Evolutionary conservation across 2,329 filamentous ascomycete species (phyloP).

Genomic region (Colletotrichum phormii): DNA sequence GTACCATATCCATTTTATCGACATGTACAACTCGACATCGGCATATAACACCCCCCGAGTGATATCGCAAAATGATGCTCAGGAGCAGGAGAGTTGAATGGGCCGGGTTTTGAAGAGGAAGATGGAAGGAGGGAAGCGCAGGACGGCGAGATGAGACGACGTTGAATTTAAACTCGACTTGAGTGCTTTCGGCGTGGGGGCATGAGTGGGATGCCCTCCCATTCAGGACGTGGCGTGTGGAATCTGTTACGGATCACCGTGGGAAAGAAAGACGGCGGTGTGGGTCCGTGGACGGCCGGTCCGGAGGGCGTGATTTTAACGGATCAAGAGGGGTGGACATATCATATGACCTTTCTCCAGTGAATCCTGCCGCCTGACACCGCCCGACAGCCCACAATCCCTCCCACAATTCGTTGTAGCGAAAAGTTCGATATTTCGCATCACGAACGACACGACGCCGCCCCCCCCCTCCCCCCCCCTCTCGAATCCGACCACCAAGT

Average conservation of each 20-base stretch:
- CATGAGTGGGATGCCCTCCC: conserved; percentile 33
- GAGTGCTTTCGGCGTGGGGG: conserved; percentile 37
- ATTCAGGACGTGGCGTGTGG: conserved; percentile 28
- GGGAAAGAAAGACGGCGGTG: conserved; percentile 2
- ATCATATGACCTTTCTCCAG: neutral
- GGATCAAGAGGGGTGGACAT: neutral
- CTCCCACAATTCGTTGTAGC: conserved; percentile 55
- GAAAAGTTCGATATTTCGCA: conserved; percentile 58
- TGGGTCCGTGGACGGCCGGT: neutral
- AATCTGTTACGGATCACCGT: conserved; percentile 34
- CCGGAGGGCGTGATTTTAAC: neutral
- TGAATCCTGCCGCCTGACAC: conserved; percentile 50
- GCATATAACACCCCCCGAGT: conserved; percentile 23
- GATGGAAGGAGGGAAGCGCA: neutral
- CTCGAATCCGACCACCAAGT: conserved; percentile 29
- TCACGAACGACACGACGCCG: conserved; percentile 37
- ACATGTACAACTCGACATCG: neutral
- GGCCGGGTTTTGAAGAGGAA: neutral
- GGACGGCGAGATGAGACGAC: conserved; percentile 36
- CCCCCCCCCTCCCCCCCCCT: too few species aligned
- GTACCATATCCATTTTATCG: neutral
- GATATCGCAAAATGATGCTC: conserved; percentile 38
- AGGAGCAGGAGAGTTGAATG: conserved; percentile 23
- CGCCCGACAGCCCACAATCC: conserved; percentile 54
- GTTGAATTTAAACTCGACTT: conserved; percentile 39